Conservation (phyloP, 2,329 filamentous ascomycete genomes). For the Dactylellina parvicollis region DNA sequence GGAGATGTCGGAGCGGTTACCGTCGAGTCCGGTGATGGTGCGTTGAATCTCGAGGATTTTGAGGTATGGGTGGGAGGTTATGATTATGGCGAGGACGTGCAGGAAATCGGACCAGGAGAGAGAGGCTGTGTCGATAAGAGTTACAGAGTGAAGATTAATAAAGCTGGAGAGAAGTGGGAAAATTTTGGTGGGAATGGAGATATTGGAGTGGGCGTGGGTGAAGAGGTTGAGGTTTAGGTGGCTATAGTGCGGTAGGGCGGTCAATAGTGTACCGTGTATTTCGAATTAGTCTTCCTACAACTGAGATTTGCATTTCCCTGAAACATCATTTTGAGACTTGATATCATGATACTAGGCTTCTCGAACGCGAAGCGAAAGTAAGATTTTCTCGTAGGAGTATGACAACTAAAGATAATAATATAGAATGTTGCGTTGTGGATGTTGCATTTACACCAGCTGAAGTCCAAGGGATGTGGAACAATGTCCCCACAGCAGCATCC, state of each 20-base stretch:
- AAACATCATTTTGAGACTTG: no score
- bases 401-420: no score
- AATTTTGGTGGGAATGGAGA: constrained; percentile 27
- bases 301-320: not conserved
- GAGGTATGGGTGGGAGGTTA: constrained; percentile 46
- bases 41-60: constrained; percentile 48
- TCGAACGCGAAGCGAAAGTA: no score
- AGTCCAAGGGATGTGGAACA: not conserved
- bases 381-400: no score
- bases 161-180: constrained; percentile 32
- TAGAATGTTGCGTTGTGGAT: constrained; percentile 35
- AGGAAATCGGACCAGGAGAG: constrained; percentile 39
- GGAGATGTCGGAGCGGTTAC: constrained; percentile 9
- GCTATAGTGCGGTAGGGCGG: no score
- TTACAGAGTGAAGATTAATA: constrained; percentile 37
- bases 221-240: constrained; percentile 31
- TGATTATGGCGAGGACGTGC: constrained; percentile 37
- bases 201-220: not conserved
- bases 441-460: constrained; percentile 36
- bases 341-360: no score
- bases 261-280: no score
- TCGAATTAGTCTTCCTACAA: no score
- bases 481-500: no score
- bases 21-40: constrained; percentile 24
- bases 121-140: constrained; percentile 29